Conservation (phyloP, 2,329 filamentous ascomycete species). For the Albophoma yamanashiensis region DNA sequence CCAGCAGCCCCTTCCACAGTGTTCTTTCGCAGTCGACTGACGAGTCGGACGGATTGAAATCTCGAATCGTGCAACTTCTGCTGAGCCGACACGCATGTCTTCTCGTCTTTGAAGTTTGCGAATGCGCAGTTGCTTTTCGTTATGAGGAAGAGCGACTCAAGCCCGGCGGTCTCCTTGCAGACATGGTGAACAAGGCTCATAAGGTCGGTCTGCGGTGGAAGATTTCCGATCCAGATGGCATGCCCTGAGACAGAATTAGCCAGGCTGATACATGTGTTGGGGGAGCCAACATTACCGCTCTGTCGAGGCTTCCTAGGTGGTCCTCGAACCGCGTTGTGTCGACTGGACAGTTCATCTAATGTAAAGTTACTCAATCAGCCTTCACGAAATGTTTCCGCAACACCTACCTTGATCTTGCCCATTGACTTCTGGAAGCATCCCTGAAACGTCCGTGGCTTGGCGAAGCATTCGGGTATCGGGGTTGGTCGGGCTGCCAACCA, state of each 20-base stretch:
- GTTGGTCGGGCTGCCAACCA: slow-evolving; percentile 11
- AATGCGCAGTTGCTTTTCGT: slow-evolving; percentile 97
- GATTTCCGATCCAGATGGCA: slow-evolving; percentile 91
- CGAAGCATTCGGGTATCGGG: slow-evolving; percentile 14
- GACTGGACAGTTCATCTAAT: slow-evolving; percentile 9
- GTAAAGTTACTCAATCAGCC: neutral
- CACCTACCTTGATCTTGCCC: slow-evolving; percentile 14
- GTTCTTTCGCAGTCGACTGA: slow-evolving; percentile 66
- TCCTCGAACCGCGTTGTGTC: slow-evolving; percentile 18
- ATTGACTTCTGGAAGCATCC: slow-evolving; percentile 2
- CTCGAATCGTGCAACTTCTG: slow-evolving; percentile 81
- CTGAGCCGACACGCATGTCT: slow-evolving; percentile 65
- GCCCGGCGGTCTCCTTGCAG: slow-evolving; percentile 63
- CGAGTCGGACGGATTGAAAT: slow-evolving; percentile 75
- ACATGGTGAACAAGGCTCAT: slow-evolving; percentile 86
- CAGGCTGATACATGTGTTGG: neutral
- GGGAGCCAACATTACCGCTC: slow-evolving; percentile 37
- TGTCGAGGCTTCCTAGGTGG: slow-evolving; percentile 37
- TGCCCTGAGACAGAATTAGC: slow-evolving; percentile 43
- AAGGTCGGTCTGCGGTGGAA: slow-evolving; percentile 73
- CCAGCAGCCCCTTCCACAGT: slow-evolving; percentile 34
- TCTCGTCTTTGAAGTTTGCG: slow-evolving; percentile 83
- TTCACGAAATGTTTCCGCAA: neutral
- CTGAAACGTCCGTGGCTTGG: slow-evolving; percentile 6
- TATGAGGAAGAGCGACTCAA: slow-evolving; percentile 88